A percentile compares a stretch with the other conserved stretches of the same genome.
Evolutionary conservation across 2,329 filamentous ascomycete genomes (phyloP).

Genomic region (Penicillium aurantiogriseum): DNA sequence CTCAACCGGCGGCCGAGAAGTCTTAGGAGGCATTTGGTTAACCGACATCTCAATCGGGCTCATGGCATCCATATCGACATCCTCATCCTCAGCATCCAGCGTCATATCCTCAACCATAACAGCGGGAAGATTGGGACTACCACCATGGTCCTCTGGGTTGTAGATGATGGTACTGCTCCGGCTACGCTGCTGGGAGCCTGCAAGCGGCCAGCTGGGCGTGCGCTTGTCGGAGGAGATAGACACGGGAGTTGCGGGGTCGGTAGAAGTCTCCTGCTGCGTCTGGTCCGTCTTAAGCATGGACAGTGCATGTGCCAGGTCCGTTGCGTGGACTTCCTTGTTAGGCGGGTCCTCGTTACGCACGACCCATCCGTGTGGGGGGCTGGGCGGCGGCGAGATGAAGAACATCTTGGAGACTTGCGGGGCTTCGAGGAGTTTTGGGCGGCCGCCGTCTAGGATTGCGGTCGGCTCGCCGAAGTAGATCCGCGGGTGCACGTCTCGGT

Average conservation of each 20-base stretch:
- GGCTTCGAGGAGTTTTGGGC: constrained; percentile 51
- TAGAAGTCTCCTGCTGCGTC: constrained; percentile 5
- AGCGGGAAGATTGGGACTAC: constrained; percentile 58
- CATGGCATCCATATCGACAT: constrained; percentile 46
- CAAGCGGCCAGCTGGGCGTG: constrained; percentile 32
- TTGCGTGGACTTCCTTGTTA: constrained; percentile 64
- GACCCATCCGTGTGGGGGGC: constrained; percentile 64
- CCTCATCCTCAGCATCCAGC: constrained; percentile 41
- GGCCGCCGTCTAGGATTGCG: constrained; percentile 41
- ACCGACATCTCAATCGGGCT: constrained; percentile 44
- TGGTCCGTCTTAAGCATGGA: constrained; percentile 47
- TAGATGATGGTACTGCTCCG: constrained; percentile 62
- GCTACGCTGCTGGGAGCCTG: constrained; percentile 38
- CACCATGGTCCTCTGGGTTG: constrained; percentile 61
- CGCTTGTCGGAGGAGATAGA: constrained; percentile 37
- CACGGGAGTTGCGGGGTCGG: constrained; percentile 36
- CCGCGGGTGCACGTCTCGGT: constrained; percentile 36
- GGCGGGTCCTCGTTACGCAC: constrained; percentile 62
- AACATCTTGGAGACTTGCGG: constrained; percentile 62
- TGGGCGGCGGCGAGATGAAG: constrained; percentile 65
- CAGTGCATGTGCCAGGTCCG: constrained; percentile 59
- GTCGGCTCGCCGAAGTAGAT: constrained; percentile 57
- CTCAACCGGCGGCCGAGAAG: constrained; percentile 56
- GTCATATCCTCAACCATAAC: constrained; percentile 65
- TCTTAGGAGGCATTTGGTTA: constrained; percentile 50